Percentiles rank a stretch among this genome's conserved stretches.
phyloP scores from a whole-genome alignment of 768 basidiomycete genomes.

The Russula dissimulans region DNA sequence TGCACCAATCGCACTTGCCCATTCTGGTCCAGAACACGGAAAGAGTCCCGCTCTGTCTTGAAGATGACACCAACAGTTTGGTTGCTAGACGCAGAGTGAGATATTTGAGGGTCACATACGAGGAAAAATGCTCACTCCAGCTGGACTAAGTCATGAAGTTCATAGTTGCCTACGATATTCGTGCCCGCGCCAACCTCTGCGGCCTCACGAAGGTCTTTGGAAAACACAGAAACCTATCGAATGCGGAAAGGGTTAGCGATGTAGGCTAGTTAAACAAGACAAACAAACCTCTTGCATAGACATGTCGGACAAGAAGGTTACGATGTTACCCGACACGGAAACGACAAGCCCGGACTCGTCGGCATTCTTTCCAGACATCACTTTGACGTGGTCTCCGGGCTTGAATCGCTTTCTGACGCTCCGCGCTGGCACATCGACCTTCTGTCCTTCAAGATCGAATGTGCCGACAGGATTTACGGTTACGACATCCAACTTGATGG shows the following conservation, averaged over 20 bases:
- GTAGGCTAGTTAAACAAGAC: not conserved
- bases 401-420: slow-evolving; percentile 94
- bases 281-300: slow-evolving; percentile 89
- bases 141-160: slow-evolving; percentile 93
- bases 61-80: slow-evolving; percentile 96
- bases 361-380: slow-evolving; percentile 89
- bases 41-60: slow-evolving; percentile 92
- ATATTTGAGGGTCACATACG: not conserved
- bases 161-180: slow-evolving; percentile 86
- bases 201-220: slow-evolving; percentile 93
- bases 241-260: not conserved
- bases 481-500: slow-evolving; percentile 80
- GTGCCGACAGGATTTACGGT: slow-evolving; percentile 64
- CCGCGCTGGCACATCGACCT: slow-evolving; percentile 76
- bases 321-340: slow-evolving; percentile 79
- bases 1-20: slow-evolving; percentile 82
- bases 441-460: slow-evolving; percentile 78
- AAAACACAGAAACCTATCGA: slow-evolving; percentile 85
- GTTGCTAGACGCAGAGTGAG: slow-evolving; percentile 38
- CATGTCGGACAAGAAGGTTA: slow-evolving; percentile 97
- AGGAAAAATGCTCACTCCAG: slow-evolving; percentile 64
- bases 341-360: slow-evolving; percentile 97
- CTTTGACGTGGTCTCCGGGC: slow-evolving; percentile 97
- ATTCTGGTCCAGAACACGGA: slow-evolving; percentile 93
- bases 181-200: slow-evolving; percentile 93